Evolutionary conservation across 2,329 filamentous ascomycete species (phyloP), one percentile per base, ranked within the genome.

Genomic region (Fusarium sp.): DNA sequence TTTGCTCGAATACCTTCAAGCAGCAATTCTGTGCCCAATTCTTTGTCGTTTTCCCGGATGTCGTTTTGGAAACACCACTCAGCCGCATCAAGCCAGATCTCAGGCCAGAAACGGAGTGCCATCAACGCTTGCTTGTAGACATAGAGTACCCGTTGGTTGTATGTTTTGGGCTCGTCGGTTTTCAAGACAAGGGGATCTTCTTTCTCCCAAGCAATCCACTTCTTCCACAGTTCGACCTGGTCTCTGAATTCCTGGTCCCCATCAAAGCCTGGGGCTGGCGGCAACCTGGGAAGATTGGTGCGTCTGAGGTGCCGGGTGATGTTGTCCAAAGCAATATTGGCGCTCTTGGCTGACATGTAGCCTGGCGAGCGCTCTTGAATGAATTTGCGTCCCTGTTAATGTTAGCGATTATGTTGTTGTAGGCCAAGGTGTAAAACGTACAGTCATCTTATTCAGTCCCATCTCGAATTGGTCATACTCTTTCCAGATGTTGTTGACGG

Each of bases 401-500:
- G 59, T 79, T 57, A 77, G 75, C 56, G 61, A 67, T 47, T 39
- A 22, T 77, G 58, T 73, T 60, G 45, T 77, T 61, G 72, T 58
- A 58, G 47, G 31, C 15, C 14, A 35, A 36, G 17, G 20, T 5
- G 29, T 35, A 31, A 45, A 14, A 83, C 88, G 79, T 86, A 95
- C 93, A 45, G 94, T 97, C 73, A 94, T 89, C 82, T 97, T 98
- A 85, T 98, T 98, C 65, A 98, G 83, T 10, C 92, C 90, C 89
- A 96, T 94, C 83, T 99, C 96, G 78, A 99, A 99, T 74, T 93
- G 91, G 80, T 98, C 95, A 79, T 99, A 99, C 78, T 99, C 95
- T 80, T 97, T 97, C 97, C 96, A 99, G 18, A 99, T 84, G 57
- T 88, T 89, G 77, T 95, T 93, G 53, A 97, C 90, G 36, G 92